Base-by-base conservation (phyloP, 2,329 filamentous ascomycete species). In the Aspergillus calidoustus region DNA sequence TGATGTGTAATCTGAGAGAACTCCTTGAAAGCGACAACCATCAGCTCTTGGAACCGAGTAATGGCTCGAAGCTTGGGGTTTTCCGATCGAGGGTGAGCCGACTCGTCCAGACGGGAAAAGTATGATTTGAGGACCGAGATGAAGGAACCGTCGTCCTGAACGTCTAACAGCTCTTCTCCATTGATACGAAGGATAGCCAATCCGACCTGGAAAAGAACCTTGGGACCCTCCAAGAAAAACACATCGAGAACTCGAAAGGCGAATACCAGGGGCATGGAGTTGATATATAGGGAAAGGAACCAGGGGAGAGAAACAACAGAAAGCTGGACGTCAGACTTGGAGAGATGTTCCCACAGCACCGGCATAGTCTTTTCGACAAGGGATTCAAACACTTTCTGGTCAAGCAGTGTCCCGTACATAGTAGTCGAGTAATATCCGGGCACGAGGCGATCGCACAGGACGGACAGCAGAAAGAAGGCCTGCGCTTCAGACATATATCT, bases 311-410 rank as follows among this genome's bases (percentile, higher is more conserved):
- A 98, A 17, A 98, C 95, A 38, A 99, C 95, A 0, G 95, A 98
- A 22, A 99, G 86, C 77, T 99, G 96, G 23, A 99, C 93, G 72
- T 99, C 95, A 62, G 91, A 95, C 79, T 95, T 96, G 67, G 93
- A 91, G n/a, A 99, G 87, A 72, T 99, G 95, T 23, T 98, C 94
- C 93, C 95, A 99, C 17, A 99, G 85, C 61, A 99, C 90, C 1
- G 95, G 95, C 93, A 99, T 98, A 1, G 95, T 99, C 80, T 92
- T 95, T 77, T 99, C 95, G n/a, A 99, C 95, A 4, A 99, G 83
- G 2, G 91, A 96, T 79, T 99, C 95, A 71, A 99, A 99, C 15
- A 99, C 95, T 69, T 95, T 92, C 72, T 99, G 95, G 73, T 99
- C 95, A 44, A 99, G 85, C 5, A 99, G 83, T 1, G 95, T 99